phyloP scores from a whole-genome alignment of 2,329 filamentous ascomycete genomes.

The Aspergillus thermomutatus region DNA sequence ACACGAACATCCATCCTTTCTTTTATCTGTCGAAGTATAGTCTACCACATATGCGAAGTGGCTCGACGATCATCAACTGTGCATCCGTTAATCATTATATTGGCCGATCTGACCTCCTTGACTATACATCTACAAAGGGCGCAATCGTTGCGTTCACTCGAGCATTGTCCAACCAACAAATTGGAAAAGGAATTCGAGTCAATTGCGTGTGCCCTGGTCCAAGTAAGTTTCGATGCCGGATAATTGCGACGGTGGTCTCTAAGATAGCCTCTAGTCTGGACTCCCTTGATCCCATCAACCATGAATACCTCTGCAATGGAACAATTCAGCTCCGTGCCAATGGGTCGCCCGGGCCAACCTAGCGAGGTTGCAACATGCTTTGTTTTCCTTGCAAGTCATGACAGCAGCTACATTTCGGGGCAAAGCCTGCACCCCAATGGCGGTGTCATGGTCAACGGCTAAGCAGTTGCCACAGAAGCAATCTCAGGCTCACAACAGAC shows the following conservation, averaged over 20 bases:
- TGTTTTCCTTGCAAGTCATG: constrained; percentile 72
- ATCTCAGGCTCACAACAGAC: neutral
- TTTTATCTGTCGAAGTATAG: constrained; percentile 78
- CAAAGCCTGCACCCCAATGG: constrained; percentile 67
- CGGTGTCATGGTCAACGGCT: constrained; percentile 53
- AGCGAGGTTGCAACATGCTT: constrained; percentile 79
- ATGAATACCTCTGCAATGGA: constrained; percentile 70
- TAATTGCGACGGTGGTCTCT: neutral
- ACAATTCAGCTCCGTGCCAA: constrained; percentile 66
- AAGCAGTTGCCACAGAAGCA: constrained; percentile 3
- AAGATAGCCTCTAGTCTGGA: constrained; percentile 57
- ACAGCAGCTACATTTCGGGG: constrained; percentile 71
- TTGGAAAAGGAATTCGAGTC: constrained; percentile 69
- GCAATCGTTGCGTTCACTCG: constrained; percentile 78
- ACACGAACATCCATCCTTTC: constrained; percentile 78
- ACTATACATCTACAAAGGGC: constrained; percentile 73
- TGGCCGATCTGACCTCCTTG: constrained; percentile 73
- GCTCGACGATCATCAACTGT: constrained; percentile 79
- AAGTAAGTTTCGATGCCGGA: constrained; percentile 26
- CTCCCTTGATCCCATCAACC: constrained; percentile 68
- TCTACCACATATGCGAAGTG: constrained; percentile 70
- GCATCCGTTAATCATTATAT: constrained; percentile 81
- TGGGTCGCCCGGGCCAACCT: constrained; percentile 75
- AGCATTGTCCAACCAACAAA: constrained; percentile 70
- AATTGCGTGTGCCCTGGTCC: constrained; percentile 76